Evolutionary conservation across 805 yeast genomes (phyloP).

Genomic region (Starmerella davenportii): DNA sequence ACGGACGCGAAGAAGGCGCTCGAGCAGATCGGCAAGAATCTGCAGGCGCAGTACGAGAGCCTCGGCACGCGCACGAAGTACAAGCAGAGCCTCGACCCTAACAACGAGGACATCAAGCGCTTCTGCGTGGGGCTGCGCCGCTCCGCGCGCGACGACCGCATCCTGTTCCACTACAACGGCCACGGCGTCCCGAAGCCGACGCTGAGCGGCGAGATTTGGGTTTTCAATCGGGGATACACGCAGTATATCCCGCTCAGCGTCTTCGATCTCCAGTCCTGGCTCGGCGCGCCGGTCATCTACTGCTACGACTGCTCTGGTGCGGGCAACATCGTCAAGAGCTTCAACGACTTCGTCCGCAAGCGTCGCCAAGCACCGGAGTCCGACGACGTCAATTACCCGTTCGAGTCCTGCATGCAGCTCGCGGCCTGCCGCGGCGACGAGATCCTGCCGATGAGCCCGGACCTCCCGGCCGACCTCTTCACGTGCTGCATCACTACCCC

Average conservation of each 20-base stretch:
- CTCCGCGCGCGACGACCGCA: conserved; percentile 83
- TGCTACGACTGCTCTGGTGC: conserved; percentile 92
- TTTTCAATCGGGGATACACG: conserved; percentile 88
- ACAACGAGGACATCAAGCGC: conserved; percentile 85
- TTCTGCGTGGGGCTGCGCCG: conserved; percentile 77
- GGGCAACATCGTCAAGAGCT: conserved; percentile 78
- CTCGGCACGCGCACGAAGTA: conserved; percentile 72
- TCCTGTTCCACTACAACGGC: conserved; percentile 87
- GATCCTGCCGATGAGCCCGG: conserved; percentile 78
- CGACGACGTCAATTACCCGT: conserved; percentile 36
- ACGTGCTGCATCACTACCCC: conserved; percentile 93
- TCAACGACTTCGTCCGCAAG: conserved; percentile 75
- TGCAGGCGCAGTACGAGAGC: conserved; percentile 80
- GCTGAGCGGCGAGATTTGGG: conserved; percentile 93
- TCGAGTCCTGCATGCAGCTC: conserved; percentile 73
- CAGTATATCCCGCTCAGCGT: conserved; percentile 92
- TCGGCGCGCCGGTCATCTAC: conserved; percentile 92
- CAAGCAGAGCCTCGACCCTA: conserved; percentile 82
- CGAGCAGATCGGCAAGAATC: conserved; percentile 72
- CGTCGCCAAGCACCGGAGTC: conserved; percentile 33
- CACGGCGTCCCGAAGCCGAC: conserved; percentile 98
- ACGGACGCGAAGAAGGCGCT: conserved; percentile 80
- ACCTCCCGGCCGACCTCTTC: conserved; percentile 85
- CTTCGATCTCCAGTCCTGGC: conserved; percentile 91
- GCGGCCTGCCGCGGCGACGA: conserved; percentile 87